Evolutionary conservation across 257 asterid genomes (phyloP).

Genomic region (Fraxinus pennsylvanica): DNA sequence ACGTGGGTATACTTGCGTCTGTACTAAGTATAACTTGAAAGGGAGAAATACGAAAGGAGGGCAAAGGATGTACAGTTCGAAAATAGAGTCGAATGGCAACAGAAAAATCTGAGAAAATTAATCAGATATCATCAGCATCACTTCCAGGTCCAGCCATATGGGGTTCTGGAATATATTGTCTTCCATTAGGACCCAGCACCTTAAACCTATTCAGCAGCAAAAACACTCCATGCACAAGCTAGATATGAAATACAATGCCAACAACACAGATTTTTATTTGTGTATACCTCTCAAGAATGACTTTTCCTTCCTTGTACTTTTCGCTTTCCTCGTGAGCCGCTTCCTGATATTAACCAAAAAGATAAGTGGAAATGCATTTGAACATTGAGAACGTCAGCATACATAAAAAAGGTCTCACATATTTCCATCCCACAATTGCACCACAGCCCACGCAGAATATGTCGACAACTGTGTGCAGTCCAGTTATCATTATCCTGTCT

Average conservation of each 20-base stretch:
- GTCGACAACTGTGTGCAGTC: slow-evolving; percentile 81
- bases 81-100: slow-evolving; percentile 5
- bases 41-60: not conserved
- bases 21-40: not conserved
- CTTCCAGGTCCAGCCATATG: slow-evolving; percentile 41
- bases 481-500: slow-evolving; percentile 78
- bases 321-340: slow-evolving; percentile 62
- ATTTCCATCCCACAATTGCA: slow-evolving; percentile 90
- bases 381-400: not conserved
- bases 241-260: not conserved
- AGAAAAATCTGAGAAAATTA: not conserved
- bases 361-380: not conserved
- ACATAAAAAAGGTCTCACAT: slow-evolving; percentile 40
- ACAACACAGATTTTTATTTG: not conserved
- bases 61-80: slow-evolving; percentile 29
- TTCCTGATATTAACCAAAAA: slow-evolving; percentile 40
- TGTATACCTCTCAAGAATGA: slow-evolving; percentile 74
- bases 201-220: slow-evolving; percentile 45
- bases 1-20: not conserved
- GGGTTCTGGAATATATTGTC: slow-evolving; percentile 49
- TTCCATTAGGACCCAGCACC: slow-evolving; percentile 79
- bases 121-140: slow-evolving; percentile 56
- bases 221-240: slow-evolving; percentile 5
- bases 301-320: slow-evolving; percentile 79
- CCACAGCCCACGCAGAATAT: slow-evolving; percentile 83